Evolutionary conservation across 306 rosid genomes (phyloP), one percentile per base, ranked within the genome.

Genomic region (Begonia loranthoides): DNA sequence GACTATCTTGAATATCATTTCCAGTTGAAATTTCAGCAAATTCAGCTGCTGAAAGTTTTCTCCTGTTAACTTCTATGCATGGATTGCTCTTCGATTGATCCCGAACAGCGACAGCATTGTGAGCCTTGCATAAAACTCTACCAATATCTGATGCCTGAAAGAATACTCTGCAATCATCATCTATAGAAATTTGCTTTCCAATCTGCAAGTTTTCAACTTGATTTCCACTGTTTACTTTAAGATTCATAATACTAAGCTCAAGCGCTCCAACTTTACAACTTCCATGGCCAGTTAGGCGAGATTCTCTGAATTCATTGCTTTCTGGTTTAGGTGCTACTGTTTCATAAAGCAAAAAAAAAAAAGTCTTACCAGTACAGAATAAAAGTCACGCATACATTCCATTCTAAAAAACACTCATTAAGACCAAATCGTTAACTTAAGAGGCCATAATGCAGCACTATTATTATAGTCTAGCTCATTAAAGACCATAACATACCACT

Each of bases 1-100:
- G 73, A 66, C 67, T 72, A 65, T 76, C 95, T 41, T 63, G 69
- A 53, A n/a, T 66, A 67, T 66, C 75, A 67, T 68, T 57, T 24
- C 70, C 84, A 51, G 15, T 69, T 56, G 67, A 46, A 48, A 58
- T 75, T 55, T 75, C 74, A 13, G 45, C 52, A 67, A 63, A 67
- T 50, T 67, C 78, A 47, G 76, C 71, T 43, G 68, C 74, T 51
- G 60, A 54, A 66, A 55, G 17, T 61, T 75, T 64, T 46, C 64
- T 53, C 69, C 65, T 70, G 65, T 67, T 69, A 21, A 70, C 56
- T 14, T 64, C 77, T 49, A 41, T 54, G 55, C 72, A 72, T 54
- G 60, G 49, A 55, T 17, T 9, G 16, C 45, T 57, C 50, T 51
- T 56, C 46, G 71, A 60, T 50, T 54, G 77, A 62, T 53, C 64